These are phyloP conservation scores for Russula dissimulans DNA, from an alignment of 768 basidiomycete species.

Conservation along the genomic window DNA sequence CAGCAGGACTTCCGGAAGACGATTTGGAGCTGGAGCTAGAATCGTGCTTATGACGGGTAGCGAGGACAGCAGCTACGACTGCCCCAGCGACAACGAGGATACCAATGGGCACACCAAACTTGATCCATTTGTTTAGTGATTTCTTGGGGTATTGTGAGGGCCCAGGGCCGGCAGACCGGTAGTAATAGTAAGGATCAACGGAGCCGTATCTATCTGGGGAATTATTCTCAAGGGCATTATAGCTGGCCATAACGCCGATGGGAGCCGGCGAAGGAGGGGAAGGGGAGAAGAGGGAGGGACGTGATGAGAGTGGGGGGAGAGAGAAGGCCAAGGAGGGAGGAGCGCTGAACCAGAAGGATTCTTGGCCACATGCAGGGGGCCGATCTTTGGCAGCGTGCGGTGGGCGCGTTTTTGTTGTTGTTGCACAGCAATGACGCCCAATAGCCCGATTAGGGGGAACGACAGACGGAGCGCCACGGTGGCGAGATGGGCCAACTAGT, in stretches of 20 bases:
- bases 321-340: slow-evolving; percentile 12
- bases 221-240: slow-evolving; percentile 26
- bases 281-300: too few relatives aligned
- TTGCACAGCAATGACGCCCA: too few relatives aligned
- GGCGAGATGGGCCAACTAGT: too few relatives aligned
- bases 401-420: too few relatives aligned
- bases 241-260: slow-evolving; percentile 32
- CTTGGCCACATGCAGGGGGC: too few relatives aligned
- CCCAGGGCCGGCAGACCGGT: slow-evolving; percentile 53
- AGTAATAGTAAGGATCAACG: slow-evolving; percentile 59
- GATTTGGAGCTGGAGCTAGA: slow-evolving; percentile 22
- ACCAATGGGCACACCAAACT: slow-evolving; percentile 59
- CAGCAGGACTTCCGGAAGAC: slow-evolving; percentile 27
- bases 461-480: too few relatives aligned
- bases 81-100: slow-evolving; percentile 56
- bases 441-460: too few relatives aligned
- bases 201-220: slow-evolving; percentile 36
- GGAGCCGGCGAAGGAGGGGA: slow-evolving; percentile 3
- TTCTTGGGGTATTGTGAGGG: slow-evolving; percentile 40
- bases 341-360: background rate
- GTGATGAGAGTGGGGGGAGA: background rate
- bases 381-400: too few relatives aligned
- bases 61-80: slow-evolving; percentile 68
- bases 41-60: slow-evolving; percentile 36
- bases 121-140: slow-evolving; percentile 61